Conservation (phyloP, 257 asterid species). For the Nicotiana attenuata region DNA sequence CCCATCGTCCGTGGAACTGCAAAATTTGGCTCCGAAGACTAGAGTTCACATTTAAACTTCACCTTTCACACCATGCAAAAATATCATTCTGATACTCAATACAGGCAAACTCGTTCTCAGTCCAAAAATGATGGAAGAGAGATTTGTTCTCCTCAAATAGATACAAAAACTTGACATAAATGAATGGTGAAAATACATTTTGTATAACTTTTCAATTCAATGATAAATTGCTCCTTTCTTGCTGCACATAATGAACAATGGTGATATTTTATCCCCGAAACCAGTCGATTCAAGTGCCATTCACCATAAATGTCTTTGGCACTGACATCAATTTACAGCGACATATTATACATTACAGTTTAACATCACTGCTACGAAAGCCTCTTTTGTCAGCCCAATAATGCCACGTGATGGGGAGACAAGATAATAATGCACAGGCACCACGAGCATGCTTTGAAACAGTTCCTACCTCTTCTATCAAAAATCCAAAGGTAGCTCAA, state of each 20-base stretch:
- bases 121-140: slow-evolving; percentile 6
- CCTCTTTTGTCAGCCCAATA: slow-evolving; percentile 26
- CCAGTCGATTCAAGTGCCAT: slow-evolving; percentile 24
- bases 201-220: neutral
- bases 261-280: neutral
- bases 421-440: slow-evolving; percentile 5
- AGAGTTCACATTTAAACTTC: neutral
- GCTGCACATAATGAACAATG: slow-evolving; percentile 1
- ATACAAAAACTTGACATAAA: neutral
- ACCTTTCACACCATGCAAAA: slow-evolving; percentile 5
- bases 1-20: neutral
- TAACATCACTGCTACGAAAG: slow-evolving; percentile 20
- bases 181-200: slow-evolving; percentile 4
- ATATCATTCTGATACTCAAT: slow-evolving; percentile 1
- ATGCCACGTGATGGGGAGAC: slow-evolving; percentile 21
- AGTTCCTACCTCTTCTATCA: slow-evolving; percentile 15
- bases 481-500: slow-evolving; percentile 21
- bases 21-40: neutral
- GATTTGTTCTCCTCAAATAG: neutral
- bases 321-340: slow-evolving; percentile 46
- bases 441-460: slow-evolving; percentile 17
- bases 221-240: neutral
- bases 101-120: neutral
- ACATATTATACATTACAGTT: slow-evolving; percentile 25
- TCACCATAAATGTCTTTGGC: slow-evolving; percentile 24